Evolutionary conservation across 139 green algal species (phyloP), one percentile per base, ranked within the genome.

Genomic region (Volvox reticuliferus): DNA sequence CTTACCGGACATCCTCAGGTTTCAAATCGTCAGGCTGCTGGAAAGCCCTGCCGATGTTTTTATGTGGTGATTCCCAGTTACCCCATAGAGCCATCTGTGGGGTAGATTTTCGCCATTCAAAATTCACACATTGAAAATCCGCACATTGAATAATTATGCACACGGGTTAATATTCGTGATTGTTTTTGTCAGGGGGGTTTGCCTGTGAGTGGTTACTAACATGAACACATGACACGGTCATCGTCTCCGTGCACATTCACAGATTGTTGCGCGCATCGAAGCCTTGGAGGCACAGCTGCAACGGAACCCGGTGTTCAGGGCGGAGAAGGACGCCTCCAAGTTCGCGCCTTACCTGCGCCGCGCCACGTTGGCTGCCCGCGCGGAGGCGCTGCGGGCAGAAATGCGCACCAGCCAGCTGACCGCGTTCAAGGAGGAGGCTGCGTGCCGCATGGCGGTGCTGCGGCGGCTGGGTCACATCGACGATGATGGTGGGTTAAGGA

Each of bases 401-500:
- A 88, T 95, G 78, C 82, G 86, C 79, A 75, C 50, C 77, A 91
- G 76, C 13, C 89, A 94, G 71, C 86, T 95, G 71, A 68, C 37
- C 9, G 3, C 33, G 12, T 95, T 94, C 81, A 85, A 78, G 63
- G 92, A 96, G 79, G 96, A 99, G 91, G 92, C 89, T 62, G 93
- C 91, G 78, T 88, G 93, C 55, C 93, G 96, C 63, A 92, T 81
- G 63, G 86, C 78, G 2, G 97, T 99, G 86, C 95, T 99, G 82
- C 93, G 94, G 33, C 94, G 94, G 90, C 96, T 99, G 82, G 96
- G 97, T 1, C 95, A 99, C 88, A 92, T 99, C 17, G 92, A 96
- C 20, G 93, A 86, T 0, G 95, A 99, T 97, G 92, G 97, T 96
- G 50, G 89, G 33, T 83, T 2, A n/a, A n/a, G n/a, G n/a, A n/a